These are phyloP conservation scores for Withania somnifera DNA, from an alignment of 305 asterid species.

Conservation along the genomic window DNA sequence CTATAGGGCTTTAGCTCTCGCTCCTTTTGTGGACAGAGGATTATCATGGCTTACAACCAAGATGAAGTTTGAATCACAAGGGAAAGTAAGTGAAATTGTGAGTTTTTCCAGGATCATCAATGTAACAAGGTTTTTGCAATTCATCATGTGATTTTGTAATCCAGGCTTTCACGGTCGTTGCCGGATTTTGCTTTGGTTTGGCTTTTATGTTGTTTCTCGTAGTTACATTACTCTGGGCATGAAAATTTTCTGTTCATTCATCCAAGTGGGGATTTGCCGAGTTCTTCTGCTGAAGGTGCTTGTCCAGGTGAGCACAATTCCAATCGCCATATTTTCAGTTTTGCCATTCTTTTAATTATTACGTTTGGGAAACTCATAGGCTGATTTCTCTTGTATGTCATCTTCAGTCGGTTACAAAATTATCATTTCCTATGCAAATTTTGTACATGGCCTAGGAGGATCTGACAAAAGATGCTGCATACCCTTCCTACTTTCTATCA, in stretches of 20 bases:
- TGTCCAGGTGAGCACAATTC: background rate
- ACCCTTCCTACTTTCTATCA: background rate
- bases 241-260: conserved; percentile 1
- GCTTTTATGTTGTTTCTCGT: conserved; percentile 54
- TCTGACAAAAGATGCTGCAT: background rate
- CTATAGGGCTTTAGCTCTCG: conserved; percentile 84
- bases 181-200: conserved; percentile 65
- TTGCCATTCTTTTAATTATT: background rate
- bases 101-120: background rate
- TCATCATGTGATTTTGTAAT: background rate
- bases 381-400: background rate
- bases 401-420: background rate
- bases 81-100: conserved; percentile 39
- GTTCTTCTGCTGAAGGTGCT: background rate
- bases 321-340: background rate
- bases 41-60: conserved; percentile 72
- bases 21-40: conserved; percentile 72
- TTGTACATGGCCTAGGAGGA: background rate
- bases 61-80: conserved; percentile 59
- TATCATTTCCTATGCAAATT: background rate
- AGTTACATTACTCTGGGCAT: conserved; percentile 67
- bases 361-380: background rate
- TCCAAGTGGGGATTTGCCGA: background rate
- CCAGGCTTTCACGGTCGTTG: conserved; percentile 57
- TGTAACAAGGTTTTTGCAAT: background rate